Base-by-base conservation (phyloP, 139 green algal genomes). In the Coccomyxa sp. region DNA sequence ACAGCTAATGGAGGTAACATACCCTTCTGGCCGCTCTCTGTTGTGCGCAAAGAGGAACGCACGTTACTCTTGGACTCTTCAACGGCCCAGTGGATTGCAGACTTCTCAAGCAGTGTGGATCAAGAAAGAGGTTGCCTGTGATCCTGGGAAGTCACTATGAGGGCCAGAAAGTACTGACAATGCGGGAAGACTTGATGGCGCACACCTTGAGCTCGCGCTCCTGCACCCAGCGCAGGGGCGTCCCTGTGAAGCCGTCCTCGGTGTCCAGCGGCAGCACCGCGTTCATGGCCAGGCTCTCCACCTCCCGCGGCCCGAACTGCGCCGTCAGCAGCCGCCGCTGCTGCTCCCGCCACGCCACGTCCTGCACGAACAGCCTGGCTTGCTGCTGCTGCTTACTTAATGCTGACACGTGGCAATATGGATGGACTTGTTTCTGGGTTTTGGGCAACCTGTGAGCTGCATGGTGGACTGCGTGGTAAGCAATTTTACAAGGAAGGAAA, bases 341-440 rank as follows among this genome's bases (percentile, higher is more conserved):
- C 83, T 91, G 90, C 81, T 88, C 81, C 82, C 90, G 88, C 94
- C 93, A 97, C 0, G 83, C 85, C 28, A 83, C 80, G 81, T 94
- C 91, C 89, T 96, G 87, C 7, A 74, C 7, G 38, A 3, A 51
- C 38, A 7, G 38, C 38, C 38, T 3, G 38, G 38, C 38, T 51
- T 7, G 38, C 38, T 51, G 7, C 38, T 51, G 38, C 38, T 7
- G 38, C 38, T 7, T 51, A n/a, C n/a, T n/a, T n/a, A n/a, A n/a
- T n/a, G n/a, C n/a, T n/a, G n/a, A 51, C 38, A 51, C 7, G 38
- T 51, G 38, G 38, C 38, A 51, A 51, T 7, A 51, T 51, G 38
- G 38, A 7, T 51, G 38, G 7, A 51, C 38, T 51, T 51, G 38
- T 51, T 7, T 51, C 38, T 51, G 38, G 7, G 38, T 7, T n/a